Evolutionary conservation across 176 grass and related monocot species (phyloP).

Genomic region (Pharus latifolius): DNA sequence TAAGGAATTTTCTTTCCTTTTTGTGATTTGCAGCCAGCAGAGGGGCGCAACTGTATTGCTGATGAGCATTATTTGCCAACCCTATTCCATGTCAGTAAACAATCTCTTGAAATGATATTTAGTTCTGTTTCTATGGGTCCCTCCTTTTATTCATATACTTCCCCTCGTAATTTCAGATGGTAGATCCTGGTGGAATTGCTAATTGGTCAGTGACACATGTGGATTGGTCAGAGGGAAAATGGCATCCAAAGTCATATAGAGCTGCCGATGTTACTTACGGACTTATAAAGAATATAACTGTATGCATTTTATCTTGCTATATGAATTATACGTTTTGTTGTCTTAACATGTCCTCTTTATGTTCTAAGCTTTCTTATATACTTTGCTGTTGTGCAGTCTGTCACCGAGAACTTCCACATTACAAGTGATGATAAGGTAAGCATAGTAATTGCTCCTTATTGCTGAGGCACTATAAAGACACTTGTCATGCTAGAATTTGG

Average conservation of each 20-base stretch:
- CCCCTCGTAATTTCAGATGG: slow-evolving; percentile 45
- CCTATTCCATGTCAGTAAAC: slow-evolving; percentile 70
- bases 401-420: slow-evolving; percentile 52
- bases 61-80: slow-evolving; percentile 99
- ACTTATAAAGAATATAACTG: slow-evolving; percentile 85
- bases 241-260: slow-evolving; percentile 95
- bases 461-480: slow-evolving; percentile 1
- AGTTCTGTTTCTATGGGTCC: neutral
- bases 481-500: neutral
- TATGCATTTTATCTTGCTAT: slow-evolving; percentile 25
- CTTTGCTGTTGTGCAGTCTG: slow-evolving; percentile 46
- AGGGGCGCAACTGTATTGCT: slow-evolving; percentile 94
- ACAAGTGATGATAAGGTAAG: slow-evolving; percentile 85
- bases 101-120: slow-evolving; percentile 14
- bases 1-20: slow-evolving; percentile 9
- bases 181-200: slow-evolving; percentile 85
- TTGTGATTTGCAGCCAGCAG: slow-evolving; percentile 73
- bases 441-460: neutral
- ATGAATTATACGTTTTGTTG: neutral
- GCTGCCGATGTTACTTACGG: slow-evolving; percentile 67
- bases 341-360: slow-evolving; percentile 2
- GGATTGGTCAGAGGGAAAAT: slow-evolving; percentile 99
- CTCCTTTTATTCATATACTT: slow-evolving; percentile 13
- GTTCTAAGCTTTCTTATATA: slow-evolving; percentile 5
- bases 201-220: slow-evolving; percentile 98